A percentile compares a stretch with the other conserved stretches of the same genome.
phyloP scores from a whole-genome alignment of 225 moss, liverwort and hornwort genomes.

The Thuidium tamariscinum region DNA sequence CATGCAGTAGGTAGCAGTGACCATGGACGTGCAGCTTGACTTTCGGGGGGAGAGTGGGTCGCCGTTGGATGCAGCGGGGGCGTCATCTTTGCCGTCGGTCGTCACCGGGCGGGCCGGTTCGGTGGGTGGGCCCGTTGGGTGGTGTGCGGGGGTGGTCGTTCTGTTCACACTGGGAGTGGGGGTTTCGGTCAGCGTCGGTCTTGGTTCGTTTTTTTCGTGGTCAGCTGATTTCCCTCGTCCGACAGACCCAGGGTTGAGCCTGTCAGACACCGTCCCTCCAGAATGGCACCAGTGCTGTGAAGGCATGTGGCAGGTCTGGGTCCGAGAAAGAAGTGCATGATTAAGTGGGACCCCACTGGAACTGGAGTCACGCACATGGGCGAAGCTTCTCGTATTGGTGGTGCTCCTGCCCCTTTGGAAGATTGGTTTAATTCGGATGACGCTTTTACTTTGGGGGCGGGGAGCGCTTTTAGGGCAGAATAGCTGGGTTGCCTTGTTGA shows the following conservation, averaged over 20 bases:
- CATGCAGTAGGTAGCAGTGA: background rate
- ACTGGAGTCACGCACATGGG: background rate
- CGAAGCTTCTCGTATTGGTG: background rate
- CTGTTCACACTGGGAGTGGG: background rate
- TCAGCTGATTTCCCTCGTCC: background rate
- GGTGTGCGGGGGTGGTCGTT: background rate
- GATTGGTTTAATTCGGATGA: background rate
- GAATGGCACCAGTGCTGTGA: background rate
- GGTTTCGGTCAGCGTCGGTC: background rate
- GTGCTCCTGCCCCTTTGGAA: background rate
- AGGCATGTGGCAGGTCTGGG: background rate
- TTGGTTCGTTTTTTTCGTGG: background rate
- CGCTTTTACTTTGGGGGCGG: too few species aligned
- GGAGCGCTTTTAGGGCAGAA: too few species aligned
- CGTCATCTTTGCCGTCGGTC: background rate
- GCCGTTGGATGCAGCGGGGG: background rate
- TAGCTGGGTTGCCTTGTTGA: too few species aligned
- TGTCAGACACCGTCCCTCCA: background rate
- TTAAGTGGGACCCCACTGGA: background rate
- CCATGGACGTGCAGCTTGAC: background rate
- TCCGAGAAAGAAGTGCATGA: background rate
- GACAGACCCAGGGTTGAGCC: background rate
- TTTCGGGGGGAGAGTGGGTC: background rate
- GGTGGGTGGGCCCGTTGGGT: background rate
- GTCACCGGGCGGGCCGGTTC: background rate